Evolutionary conservation across 148 eudicot genomes (phyloP), one percentile per base, ranked within the genome.

Genomic region (Arctostaphylos glauca): DNA sequence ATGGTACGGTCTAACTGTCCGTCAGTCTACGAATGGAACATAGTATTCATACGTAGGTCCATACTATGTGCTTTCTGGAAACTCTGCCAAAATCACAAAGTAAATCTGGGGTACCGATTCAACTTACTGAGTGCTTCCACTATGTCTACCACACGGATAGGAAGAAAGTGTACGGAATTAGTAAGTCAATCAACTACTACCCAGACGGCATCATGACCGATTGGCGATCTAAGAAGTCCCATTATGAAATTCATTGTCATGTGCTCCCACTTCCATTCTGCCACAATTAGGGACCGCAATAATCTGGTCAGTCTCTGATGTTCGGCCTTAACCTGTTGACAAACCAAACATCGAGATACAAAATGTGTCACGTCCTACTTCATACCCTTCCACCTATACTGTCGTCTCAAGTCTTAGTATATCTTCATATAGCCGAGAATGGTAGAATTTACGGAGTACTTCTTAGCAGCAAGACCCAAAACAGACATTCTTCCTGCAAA

Each of bases 1-100:
- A 77, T 53, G 0, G 48, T 53, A 2, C 66, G 21, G 3, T 54
- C 66, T 6, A 48, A 54, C 10, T 77, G 80, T 2, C 66, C 64
- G 12, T 77, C n/a, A 3, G 47, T 77, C 21, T 77, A 66, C 0
- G 80, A 19, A 21, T 77, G 80, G 25, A 47, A 77, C 80, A 54
- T 0, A 77, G 54, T 31, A 31, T 1, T 31, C 38, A 31, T 31
- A 2, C 3, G 2, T 16, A 77, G 6, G 1, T 25, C 2, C 0
- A 66, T 77, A 2, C 80, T 19, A 6, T 25, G 55, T 7, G 47
- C 9, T 54, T 9, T 19, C 15, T 77, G 38, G 80, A 71, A 12
- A 13, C 75, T 71, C 16, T 41, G 41, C 75, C n/a, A 71, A 21
- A 77, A 77, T 7, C n/a, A 46, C 2, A 66, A n/a, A 1, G 47